Conservation (phyloP, 2,329 filamentous ascomycete genomes). For the Fusarium falciforme region DNA sequence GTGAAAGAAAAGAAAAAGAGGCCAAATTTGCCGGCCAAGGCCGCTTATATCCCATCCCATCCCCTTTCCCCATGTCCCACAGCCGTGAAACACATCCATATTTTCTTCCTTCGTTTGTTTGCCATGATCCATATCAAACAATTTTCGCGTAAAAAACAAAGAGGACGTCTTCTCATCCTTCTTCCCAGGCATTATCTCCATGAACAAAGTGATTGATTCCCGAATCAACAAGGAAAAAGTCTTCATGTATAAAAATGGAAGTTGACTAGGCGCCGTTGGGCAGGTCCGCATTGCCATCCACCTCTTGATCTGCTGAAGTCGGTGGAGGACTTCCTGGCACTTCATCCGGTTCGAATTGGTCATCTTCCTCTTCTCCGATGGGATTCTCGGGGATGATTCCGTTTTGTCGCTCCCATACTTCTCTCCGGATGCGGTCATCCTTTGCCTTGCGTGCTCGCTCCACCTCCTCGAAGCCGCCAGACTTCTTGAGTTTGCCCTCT, state of each 20-base stretch:
- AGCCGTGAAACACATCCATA: slow-evolving; percentile 13
- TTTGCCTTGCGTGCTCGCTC: slow-evolving; percentile 86
- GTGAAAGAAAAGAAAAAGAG: neutral
- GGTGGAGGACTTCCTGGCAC: slow-evolving; percentile 27
- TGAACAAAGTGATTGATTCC: slow-evolving; percentile 18
- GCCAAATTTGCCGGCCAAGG: slow-evolving; percentile 2
- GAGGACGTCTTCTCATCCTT: neutral
- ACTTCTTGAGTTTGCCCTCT: slow-evolving; percentile 94
- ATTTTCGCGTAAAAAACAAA: slow-evolving; percentile 24
- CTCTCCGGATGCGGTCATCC: slow-evolving; percentile 86
- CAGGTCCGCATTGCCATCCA: slow-evolving; percentile 9
- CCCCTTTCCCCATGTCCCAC: slow-evolving; percentile 10
- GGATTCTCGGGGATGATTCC: slow-evolving; percentile 61
- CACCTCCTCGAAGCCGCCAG: slow-evolving; percentile 92
- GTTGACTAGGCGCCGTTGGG: slow-evolving; percentile 33
- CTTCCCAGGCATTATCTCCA: slow-evolving; percentile 36
- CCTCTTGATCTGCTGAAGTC: neutral
- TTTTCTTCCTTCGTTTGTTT: slow-evolving; percentile 9
- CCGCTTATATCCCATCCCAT: slow-evolving; percentile 13
- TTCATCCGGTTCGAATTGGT: slow-evolving; percentile 16
- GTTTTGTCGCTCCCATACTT: slow-evolving; percentile 78
- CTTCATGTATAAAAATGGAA: slow-evolving; percentile 2
- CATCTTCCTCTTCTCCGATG: slow-evolving; percentile 52
- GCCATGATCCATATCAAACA: slow-evolving; percentile 14
- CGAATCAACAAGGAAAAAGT: neutral